Conservation (phyloP, 495 filamentous ascomycete species). For the Halenospora varia region DNA sequence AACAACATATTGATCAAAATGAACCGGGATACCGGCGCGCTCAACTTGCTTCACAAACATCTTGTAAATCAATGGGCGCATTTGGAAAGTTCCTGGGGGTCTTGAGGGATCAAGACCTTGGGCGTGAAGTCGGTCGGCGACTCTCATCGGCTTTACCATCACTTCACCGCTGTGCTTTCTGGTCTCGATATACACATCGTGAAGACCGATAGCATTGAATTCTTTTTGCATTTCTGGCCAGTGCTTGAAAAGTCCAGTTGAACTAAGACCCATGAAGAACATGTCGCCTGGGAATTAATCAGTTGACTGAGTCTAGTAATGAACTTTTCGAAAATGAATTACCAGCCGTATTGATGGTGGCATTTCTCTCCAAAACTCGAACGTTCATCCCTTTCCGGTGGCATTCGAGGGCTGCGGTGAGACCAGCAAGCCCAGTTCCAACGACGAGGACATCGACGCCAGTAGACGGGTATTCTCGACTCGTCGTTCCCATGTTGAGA, state of each 20-base stretch:
- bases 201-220: slow-evolving; percentile 37
- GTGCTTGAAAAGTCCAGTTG: slow-evolving; percentile 46
- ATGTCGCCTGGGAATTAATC: slow-evolving; percentile 49
- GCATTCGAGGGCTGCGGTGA: slow-evolving; percentile 62
- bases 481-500: background rate
- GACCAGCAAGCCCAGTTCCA: slow-evolving; percentile 59
- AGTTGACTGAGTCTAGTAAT: slow-evolving; percentile 20
- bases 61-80: slow-evolving; percentile 49
- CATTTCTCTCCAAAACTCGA: slow-evolving; percentile 46
- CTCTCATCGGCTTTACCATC: slow-evolving; percentile 26
- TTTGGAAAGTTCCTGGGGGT: slow-evolving; percentile 38
- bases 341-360: background rate
- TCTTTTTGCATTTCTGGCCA: slow-evolving; percentile 52
- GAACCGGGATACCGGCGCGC: slow-evolving; percentile 42
- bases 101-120: slow-evolving; percentile 23
- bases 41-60: slow-evolving; percentile 51
- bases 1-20: slow-evolving; percentile 47
- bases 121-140: background rate
- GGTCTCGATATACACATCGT: slow-evolving; percentile 43
- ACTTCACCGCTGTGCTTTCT: slow-evolving; percentile 44
- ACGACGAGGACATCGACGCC: slow-evolving; percentile 58
- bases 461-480: background rate
- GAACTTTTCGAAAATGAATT: background rate
- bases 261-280: slow-evolving; percentile 43
- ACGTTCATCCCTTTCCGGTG: slow-evolving; percentile 60